Percentiles rank a stretch among this genome's conserved stretches.
These are phyloP conservation scores for Acanthamoeba triangularis DNA, from an alignment of 208 protist species.

Conservation along the genomic window DNA sequence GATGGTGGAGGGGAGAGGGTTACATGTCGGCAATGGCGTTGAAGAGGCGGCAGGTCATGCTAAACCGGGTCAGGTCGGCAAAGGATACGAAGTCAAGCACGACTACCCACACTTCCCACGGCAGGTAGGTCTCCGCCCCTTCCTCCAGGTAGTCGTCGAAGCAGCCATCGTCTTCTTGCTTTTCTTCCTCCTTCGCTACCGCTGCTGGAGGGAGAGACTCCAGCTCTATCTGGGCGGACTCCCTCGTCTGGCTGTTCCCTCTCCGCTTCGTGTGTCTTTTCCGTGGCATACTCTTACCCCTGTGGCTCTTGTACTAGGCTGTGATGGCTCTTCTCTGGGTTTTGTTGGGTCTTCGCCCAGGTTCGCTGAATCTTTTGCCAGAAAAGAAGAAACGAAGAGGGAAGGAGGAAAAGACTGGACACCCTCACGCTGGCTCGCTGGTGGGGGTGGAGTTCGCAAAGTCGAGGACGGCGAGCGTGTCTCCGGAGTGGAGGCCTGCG, in stretches of 20 bases:
- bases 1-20: not conserved
- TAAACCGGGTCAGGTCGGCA: not conserved
- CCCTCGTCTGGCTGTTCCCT: too few relatives aligned
- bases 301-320: too few relatives aligned
- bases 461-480: not conserved
- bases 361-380: not conserved
- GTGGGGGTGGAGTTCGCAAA: not conserved
- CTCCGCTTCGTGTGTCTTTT: not conserved
- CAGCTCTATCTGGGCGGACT: too few relatives aligned
- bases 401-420: not conserved
- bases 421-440: too few relatives aligned
- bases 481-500: not conserved
- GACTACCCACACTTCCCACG: slow-evolving; percentile 20
- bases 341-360: too few relatives aligned
- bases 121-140: not conserved
- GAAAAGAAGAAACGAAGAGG: not conserved
- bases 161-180: not conserved
- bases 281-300: too few relatives aligned
- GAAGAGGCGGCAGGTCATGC: slow-evolving; percentile 1
- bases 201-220: too few relatives aligned
- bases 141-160: not conserved
- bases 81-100: not conserved
- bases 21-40: not conserved
- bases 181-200: not conserved
- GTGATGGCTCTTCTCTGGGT: too few relatives aligned